phyloP scores from a whole-genome alignment of 495 filamentous ascomycete genomes.

The Neurospora sp. region DNA sequence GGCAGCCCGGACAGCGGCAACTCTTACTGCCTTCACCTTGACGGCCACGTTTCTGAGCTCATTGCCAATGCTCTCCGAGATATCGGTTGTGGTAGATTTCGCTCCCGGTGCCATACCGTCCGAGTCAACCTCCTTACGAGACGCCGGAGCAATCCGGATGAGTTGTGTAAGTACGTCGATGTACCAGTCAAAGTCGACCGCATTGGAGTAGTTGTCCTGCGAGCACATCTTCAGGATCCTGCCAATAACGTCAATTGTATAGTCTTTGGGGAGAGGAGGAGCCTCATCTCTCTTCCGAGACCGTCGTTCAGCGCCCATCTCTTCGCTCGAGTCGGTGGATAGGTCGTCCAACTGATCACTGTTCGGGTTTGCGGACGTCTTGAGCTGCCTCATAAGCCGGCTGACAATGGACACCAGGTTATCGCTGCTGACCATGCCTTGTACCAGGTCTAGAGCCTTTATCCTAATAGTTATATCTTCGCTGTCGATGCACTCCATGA shows the following conservation, averaged over 20 bases:
- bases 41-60: conserved; percentile 85
- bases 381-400: conserved; percentile 75
- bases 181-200: conserved; percentile 95
- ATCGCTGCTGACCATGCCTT: conserved; percentile 81
- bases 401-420: conserved; percentile 76
- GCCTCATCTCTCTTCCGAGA: conserved; percentile 23
- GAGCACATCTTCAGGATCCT: conserved; percentile 85
- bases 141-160: conserved; percentile 55
- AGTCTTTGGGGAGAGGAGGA: conserved; percentile 63
- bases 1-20: conserved; percentile 71
- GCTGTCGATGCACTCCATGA: conserved; percentile 91
- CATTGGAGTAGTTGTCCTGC: conserved; percentile 73
- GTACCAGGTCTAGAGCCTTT: conserved; percentile 80
- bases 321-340: conserved; percentile 48
- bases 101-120: conserved; percentile 29
- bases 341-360: conserved; percentile 23
- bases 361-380: conserved; percentile 33
- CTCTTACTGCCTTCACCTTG: conserved; percentile 72
- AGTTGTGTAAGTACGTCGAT: conserved; percentile 75
- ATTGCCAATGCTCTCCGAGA: conserved; percentile 63
- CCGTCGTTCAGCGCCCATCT: conserved; percentile 37
- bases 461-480: conserved; percentile 91
- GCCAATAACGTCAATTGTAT: conserved; percentile 65
- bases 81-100: conserved; percentile 26
- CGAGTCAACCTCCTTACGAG: conserved; percentile 23